Evolutionary conservation across 345 rosid species (phyloP), one percentile per base, ranked within the genome.

Genomic region (Syzygium oleosum): DNA sequence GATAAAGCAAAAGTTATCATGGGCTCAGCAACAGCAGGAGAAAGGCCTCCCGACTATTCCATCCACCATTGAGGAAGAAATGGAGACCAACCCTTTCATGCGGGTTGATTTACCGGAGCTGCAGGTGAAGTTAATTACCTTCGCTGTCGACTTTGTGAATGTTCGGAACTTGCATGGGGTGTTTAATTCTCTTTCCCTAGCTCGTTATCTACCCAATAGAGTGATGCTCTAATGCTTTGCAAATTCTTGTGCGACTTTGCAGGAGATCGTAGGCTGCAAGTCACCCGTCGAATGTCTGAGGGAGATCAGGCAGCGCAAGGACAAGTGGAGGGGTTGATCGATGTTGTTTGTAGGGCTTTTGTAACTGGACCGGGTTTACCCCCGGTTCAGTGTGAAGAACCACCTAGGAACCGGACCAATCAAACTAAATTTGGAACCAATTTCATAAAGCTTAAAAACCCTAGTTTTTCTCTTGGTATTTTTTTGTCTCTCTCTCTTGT

Each of bases 11-110:
- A 96, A 96, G 91, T 87, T 98, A 41, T 86, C 92, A 78, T 95
- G 98, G 99, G 98, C 99, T 73, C 94, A 93, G 88, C 89, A 93
- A 78, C 98, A 94, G 90, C 94, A 90, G 86, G 90, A 91, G 88
- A 93, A 94, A 90, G 94, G 96, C 86, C 93, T 92, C 56, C 97
- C 99, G 11, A 96, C 97, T 19, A 91, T 98, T 85, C 99, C 99
- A 63, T 96, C 99, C 68, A 98, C 99, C 65, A 89, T 98, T 8
- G 94, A 91, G 90, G 97, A 98, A 88, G 99, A 96, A 90, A 88
- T 93, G 87, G 95, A 94, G 91, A 98, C 96, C 31, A 95, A 98
- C 87, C 98, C 99, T 17, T 96, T 96, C 84, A 95, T 96, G 94
- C 93, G 99, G 14, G 97, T 88, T 73, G 94, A 94, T 90, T 92